Evolutionary conservation across 2,329 filamentous ascomycete species (phyloP).

Genomic region (Trichocomaceae sp.): DNA sequence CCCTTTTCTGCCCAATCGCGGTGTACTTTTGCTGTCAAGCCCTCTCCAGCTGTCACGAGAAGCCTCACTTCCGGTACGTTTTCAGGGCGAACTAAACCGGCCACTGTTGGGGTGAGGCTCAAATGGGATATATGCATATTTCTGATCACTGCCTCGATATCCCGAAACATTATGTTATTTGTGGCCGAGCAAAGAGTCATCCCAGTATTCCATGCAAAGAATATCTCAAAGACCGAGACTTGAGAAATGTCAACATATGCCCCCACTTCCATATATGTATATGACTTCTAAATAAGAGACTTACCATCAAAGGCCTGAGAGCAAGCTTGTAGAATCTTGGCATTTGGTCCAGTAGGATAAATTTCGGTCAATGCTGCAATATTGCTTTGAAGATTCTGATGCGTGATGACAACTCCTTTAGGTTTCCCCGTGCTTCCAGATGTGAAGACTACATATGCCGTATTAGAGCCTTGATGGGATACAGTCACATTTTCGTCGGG

Average conservation of each 20-base stretch:
- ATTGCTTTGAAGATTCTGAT: conserved; percentile 69
- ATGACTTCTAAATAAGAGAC: conserved; percentile 7
- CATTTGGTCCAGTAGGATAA: conserved; percentile 53
- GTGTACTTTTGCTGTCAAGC: conserved; percentile 65
- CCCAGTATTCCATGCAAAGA: conserved; percentile 72
- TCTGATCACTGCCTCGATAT: conserved; percentile 63
- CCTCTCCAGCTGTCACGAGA: conserved; percentile 74
- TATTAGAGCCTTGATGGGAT: conserved; percentile 33
- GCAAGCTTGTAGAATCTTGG: conserved; percentile 71
- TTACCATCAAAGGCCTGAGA: conserved; percentile 70
- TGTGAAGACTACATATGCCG: conserved; percentile 76
- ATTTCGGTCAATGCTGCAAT: conserved; percentile 58
- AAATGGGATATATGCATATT: conserved; percentile 65
- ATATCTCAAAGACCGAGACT: conserved; percentile 85
- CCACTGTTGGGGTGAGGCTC: conserved; percentile 79
- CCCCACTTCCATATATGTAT: background rate
- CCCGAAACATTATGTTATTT: conserved; percentile 66
- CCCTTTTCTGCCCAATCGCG: conserved; percentile 60
- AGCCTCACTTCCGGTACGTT: conserved; percentile 67
- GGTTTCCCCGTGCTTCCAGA: conserved; percentile 75
- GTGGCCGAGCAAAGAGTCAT: conserved; percentile 70
- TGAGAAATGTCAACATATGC: conserved; percentile 14
- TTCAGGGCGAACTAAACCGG: conserved; percentile 61
- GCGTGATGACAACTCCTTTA: conserved; percentile 73
- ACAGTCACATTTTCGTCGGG: conserved; percentile 13